Evolutionary conservation across 106 monocot species (phyloP).

Genomic region (Platanthera zijinensis): DNA sequence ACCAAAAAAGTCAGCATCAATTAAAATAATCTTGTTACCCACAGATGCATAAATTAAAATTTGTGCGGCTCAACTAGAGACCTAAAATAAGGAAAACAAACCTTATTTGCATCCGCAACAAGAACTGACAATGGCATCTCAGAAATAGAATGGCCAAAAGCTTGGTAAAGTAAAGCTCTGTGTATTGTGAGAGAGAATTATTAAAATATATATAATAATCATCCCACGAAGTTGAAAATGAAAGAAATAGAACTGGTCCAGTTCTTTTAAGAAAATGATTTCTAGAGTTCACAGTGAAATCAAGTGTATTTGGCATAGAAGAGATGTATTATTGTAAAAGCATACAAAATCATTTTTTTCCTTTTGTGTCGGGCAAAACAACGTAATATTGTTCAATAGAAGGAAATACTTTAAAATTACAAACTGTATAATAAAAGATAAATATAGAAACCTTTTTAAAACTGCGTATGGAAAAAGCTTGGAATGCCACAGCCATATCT

Average conservation of each 20-base stretch:
- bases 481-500: background rate
- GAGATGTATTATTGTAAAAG: background rate
- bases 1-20: slow-evolving; percentile 2
- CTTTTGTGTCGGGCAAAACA: background rate
- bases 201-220: background rate
- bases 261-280: background rate
- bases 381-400: background rate
- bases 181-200: background rate
- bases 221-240: background rate
- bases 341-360: background rate
- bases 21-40: background rate
- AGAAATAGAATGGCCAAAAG: slow-evolving; percentile 76
- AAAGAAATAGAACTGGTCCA: background rate
- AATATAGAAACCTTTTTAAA: background rate
- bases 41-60: slow-evolving; percentile 4
- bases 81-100: slow-evolving; percentile 11
- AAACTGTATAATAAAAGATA: background rate
- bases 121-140: slow-evolving; percentile 66
- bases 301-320: background rate
- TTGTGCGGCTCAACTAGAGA: background rate
- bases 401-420: background rate
- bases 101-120: slow-evolving; percentile 67
- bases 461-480: background rate
- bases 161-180: slow-evolving; percentile 62
- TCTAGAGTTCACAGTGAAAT: background rate